Evolutionary conservation across 2,329 filamentous ascomycete species (phyloP).

Genomic region (Hymenoscyphus infarciens): DNA sequence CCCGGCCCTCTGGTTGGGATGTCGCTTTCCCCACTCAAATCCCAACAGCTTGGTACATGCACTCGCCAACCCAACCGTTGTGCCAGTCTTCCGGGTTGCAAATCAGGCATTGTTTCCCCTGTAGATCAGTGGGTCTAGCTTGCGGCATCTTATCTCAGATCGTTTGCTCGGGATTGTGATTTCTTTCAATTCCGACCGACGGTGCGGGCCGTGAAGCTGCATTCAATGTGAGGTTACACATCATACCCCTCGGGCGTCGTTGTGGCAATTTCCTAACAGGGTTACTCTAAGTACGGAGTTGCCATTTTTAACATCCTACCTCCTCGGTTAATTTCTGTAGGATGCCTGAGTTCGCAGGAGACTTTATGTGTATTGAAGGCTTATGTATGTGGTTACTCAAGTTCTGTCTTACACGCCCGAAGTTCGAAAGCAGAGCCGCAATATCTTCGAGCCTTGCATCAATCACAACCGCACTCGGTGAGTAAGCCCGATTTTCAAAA

Average conservation of each 20-base stretch:
- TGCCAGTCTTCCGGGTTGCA: neutral
- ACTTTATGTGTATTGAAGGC: too few relatives aligned
- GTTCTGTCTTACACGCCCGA: too few relatives aligned
- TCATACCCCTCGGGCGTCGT: neutral
- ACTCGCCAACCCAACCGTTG: too few relatives aligned
- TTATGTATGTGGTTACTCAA: too few relatives aligned
- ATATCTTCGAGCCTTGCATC: too few relatives aligned
- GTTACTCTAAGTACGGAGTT: neutral
- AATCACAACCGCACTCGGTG: neutral
- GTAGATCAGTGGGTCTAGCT: constrained; percentile 1
- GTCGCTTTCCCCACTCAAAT: too few relatives aligned
- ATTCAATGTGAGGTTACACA: neutral
- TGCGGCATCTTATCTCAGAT: neutral
- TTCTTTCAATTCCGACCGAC: neutral
- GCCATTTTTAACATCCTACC: neutral
- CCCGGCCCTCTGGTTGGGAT: too few relatives aligned
- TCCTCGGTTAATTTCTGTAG: too few relatives aligned
- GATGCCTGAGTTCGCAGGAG: too few relatives aligned
- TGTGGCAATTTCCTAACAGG: neutral
- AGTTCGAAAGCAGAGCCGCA: too few relatives aligned
- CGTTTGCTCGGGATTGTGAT: neutral
- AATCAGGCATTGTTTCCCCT: neutral
- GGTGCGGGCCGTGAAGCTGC: neutral
- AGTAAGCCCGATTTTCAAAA: neutral
- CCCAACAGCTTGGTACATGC: too few relatives aligned